phyloP scores from a whole-genome alignment of 2,329 filamentous ascomycete species.

The Xylaria sp. region DNA sequence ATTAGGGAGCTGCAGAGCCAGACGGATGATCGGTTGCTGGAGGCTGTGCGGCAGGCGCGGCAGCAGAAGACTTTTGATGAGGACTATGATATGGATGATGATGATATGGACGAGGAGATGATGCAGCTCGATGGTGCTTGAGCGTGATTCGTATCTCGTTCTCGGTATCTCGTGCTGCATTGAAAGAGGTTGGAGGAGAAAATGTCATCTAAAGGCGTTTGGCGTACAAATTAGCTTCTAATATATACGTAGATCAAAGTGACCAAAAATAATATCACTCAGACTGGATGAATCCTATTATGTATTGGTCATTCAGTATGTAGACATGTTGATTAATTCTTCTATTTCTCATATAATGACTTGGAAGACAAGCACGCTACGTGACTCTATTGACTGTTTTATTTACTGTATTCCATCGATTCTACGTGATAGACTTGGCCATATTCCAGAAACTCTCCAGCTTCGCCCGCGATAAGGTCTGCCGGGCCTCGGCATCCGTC shows the following conservation, averaged over 20 bases:
- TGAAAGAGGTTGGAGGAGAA: not conserved
- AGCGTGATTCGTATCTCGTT: not conserved
- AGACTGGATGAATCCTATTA: not conserved
- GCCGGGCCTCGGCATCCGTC: constrained; percentile 86
- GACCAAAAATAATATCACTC: not conserved
- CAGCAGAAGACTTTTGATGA: constrained; percentile 40
- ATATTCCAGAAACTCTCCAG: constrained; percentile 96
- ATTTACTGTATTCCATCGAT: constrained; percentile 26
- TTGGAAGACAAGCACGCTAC: not conserved
- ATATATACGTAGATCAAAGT: not conserved
- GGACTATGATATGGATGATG: constrained; percentile 59
- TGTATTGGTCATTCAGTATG: not conserved
- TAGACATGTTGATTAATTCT: too few relatives aligned
- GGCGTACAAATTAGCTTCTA: not conserved
- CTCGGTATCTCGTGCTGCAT: not conserved
- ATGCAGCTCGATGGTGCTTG: constrained; percentile 51
- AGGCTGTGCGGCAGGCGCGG: constrained; percentile 39
- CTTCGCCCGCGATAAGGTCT: constrained; percentile 78
- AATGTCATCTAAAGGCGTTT: not conserved
- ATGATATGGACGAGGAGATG: constrained; percentile 59
- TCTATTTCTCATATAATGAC: not conserved
- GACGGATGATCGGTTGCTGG: constrained; percentile 42
- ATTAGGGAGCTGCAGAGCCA: constrained; percentile 66
- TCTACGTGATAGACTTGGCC: constrained; percentile 66
- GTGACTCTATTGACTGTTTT: too few relatives aligned